Conservation (phyloP, 257 asterid species). For the Salvia miltiorrhiza region DNA sequence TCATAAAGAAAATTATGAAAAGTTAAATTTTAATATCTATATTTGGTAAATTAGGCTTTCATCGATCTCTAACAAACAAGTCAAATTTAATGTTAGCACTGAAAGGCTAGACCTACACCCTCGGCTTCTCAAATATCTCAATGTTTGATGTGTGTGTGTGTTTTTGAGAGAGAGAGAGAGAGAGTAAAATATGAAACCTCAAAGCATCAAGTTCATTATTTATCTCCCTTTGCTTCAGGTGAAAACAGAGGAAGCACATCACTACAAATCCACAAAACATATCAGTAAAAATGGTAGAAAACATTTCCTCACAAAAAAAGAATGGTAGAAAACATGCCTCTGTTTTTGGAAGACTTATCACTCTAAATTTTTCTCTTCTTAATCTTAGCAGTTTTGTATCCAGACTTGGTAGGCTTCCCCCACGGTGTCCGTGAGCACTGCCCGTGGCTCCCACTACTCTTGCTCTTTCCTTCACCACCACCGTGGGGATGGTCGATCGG, state of each 20-base stretch:
- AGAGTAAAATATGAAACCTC: neutral
- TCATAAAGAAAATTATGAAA: neutral
- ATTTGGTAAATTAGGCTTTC: no score
- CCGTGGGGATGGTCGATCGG: slow-evolving; percentile 89
- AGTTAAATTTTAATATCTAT: neutral
- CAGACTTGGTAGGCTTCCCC: slow-evolving; percentile 89
- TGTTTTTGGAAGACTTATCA: neutral
- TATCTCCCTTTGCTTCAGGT: neutral
- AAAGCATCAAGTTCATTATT: slow-evolving; percentile 5
- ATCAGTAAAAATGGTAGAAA: neutral
- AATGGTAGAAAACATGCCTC: neutral
- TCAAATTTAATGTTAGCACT: no score
- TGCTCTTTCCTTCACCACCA: slow-evolving; percentile 93
- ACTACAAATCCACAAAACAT: neutral
- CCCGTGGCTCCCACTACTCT: slow-evolving; percentile 80
- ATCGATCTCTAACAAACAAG: no score
- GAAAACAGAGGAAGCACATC: neutral
- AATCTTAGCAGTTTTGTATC: slow-evolving; percentile 73
- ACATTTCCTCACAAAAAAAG: no score
- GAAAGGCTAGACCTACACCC: no score
- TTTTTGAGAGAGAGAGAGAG: neutral
- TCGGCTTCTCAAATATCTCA: no score
- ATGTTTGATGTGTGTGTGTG: no score
- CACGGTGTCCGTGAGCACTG: slow-evolving; percentile 62
- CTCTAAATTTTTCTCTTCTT: slow-evolving; percentile 52